Percentiles rank a stretch among this genome's conserved stretches.
phyloP scores from a whole-genome alignment of 257 asterid genomes.

The Schizonepeta tenuifolia region DNA sequence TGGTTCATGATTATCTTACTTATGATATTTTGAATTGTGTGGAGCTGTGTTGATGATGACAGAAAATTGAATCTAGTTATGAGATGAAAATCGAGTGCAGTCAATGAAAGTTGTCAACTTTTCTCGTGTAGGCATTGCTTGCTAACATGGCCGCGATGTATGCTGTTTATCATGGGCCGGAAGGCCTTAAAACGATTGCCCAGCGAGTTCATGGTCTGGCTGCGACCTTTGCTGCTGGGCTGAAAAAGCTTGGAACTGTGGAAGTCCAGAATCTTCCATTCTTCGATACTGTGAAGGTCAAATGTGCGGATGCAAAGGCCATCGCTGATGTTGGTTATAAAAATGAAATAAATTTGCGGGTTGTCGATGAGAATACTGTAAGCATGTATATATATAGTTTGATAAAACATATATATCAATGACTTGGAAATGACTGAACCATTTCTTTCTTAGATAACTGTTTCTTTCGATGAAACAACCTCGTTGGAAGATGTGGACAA shows the following conservation, averaged over 20 bases:
- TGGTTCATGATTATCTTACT: not conserved
- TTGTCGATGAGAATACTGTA: slow-evolving; percentile 75
- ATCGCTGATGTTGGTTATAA: slow-evolving; percentile 70
- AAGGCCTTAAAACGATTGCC: slow-evolving; percentile 85
- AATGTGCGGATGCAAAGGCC: slow-evolving; percentile 62
- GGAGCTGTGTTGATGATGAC: not conserved
- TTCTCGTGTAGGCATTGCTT: slow-evolving; percentile 68
- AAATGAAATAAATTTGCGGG: slow-evolving; percentile 66
- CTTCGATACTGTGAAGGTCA: slow-evolving; percentile 87
- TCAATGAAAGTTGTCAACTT: not conserved
- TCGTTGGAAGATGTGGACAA: slow-evolving; percentile 83
- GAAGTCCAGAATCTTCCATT: slow-evolving; percentile 84
- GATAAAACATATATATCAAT: not conserved
- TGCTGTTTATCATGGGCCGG: slow-evolving; percentile 94
- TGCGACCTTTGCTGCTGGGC: slow-evolving; percentile 67
- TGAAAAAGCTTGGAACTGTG: slow-evolving; percentile 77
- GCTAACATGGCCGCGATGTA: slow-evolving; percentile 97
- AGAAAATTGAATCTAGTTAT: no score
- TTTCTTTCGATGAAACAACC: slow-evolving; percentile 81
- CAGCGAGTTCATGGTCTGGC: slow-evolving; percentile 92
- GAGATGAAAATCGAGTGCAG: no score
- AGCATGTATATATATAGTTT: slow-evolving; percentile 34
- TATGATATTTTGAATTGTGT: not conserved
- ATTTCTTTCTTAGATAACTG: slow-evolving; percentile 61
- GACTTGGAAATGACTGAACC: slow-evolving; percentile 8